A percentile compares a stretch with the other conserved stretches of the same genome.
These are phyloP conservation scores for Rhizopogon rudus DNA, from an alignment of 768 basidiomycete genomes.

Conservation along the genomic window DNA sequence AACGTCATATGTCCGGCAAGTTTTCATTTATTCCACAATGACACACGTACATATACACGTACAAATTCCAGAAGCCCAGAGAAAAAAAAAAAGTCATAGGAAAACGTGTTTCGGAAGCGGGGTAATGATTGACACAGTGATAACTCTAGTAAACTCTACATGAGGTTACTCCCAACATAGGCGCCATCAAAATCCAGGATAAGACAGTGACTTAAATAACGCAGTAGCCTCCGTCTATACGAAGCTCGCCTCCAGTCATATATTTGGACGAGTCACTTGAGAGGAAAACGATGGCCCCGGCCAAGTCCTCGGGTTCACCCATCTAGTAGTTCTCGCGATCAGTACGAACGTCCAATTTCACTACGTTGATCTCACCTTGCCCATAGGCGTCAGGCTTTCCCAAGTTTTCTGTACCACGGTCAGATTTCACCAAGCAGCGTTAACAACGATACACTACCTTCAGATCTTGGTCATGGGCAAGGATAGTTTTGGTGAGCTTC, in stretches of 20 bases:
- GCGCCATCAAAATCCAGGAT: neutral
- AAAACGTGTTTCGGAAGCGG: neutral
- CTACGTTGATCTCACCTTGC: slow-evolving; percentile 46
- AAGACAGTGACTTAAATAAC: slow-evolving; percentile 36
- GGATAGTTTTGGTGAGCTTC: slow-evolving; percentile 78
- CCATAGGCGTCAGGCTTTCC: slow-evolving; percentile 84
- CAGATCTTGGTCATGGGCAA: slow-evolving; percentile 69
- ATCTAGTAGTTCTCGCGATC: slow-evolving; percentile 42
- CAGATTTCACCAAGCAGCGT: neutral
- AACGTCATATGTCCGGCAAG: too few species aligned
- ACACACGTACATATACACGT: too few species aligned
- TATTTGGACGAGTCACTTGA: slow-evolving; percentile 88
- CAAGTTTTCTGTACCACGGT: slow-evolving; percentile 60
- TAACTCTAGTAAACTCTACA: slow-evolving; percentile 4
- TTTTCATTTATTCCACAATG: too few species aligned
- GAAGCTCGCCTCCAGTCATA: slow-evolving; percentile 82
- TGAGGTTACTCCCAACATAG: slow-evolving; percentile 9
- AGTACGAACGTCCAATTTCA: slow-evolving; percentile 3
- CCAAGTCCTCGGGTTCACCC: slow-evolving; percentile 90
- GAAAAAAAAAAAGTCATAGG: too few species aligned
- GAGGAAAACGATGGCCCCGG: slow-evolving; percentile 87
- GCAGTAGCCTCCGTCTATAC: slow-evolving; percentile 90
- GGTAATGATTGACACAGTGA: slow-evolving; percentile 1
- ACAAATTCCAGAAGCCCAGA: too few species aligned
- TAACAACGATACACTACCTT: slow-evolving; percentile 43